A percentile compares a stretch with the other conserved stretches of the same genome.
These are phyloP conservation scores for Termitomyces sp. DNA, from an alignment of 768 basidiomycete genomes.

Conservation along the genomic window DNA sequence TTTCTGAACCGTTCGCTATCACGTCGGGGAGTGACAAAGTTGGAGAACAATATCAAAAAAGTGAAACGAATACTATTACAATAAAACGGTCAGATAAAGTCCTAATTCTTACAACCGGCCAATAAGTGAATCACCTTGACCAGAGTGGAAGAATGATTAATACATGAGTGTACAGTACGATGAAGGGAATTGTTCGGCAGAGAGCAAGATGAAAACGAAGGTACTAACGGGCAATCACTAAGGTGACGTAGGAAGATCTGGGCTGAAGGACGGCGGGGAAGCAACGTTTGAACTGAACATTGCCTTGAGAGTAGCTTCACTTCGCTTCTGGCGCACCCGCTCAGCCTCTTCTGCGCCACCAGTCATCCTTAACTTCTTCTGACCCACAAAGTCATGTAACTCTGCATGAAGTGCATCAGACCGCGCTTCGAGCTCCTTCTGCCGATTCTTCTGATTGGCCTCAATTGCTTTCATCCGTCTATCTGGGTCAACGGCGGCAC, in stretches of 20 bases:
- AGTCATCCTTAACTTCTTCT: conserved; percentile 91
- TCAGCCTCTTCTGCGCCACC: conserved; percentile 93
- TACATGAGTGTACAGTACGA: not conserved
- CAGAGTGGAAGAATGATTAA: not conserved
- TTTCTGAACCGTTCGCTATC: not conserved
- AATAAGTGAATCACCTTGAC: not conserved
- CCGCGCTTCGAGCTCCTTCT: conserved; percentile 67
- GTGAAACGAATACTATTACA: not conserved
- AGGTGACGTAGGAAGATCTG: conserved; percentile 12
- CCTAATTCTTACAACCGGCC: not conserved
- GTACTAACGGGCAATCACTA: not conserved
- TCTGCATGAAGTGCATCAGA: conserved; percentile 86
- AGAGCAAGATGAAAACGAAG: not conserved
- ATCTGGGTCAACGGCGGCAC: conserved; percentile 77
- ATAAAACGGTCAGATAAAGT: not conserved
- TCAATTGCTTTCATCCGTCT: conserved; percentile 90
- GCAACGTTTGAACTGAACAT: conserved; percentile 56
- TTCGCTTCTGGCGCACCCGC: conserved; percentile 79
- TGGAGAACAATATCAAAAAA: not conserved
- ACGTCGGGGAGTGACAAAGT: not conserved
- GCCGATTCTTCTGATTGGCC: conserved; percentile 75
- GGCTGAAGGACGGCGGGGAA: conserved; percentile 8
- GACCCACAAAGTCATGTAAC: conserved; percentile 78
- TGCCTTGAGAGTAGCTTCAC: conserved; percentile 81
- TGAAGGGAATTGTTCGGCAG: not conserved